Percentiles rank a stretch among this genome's conserved stretches.
phyloP scores from a whole-genome alignment of 2,329 filamentous ascomycete genomes.

The Aspergillus phoenicis region DNA sequence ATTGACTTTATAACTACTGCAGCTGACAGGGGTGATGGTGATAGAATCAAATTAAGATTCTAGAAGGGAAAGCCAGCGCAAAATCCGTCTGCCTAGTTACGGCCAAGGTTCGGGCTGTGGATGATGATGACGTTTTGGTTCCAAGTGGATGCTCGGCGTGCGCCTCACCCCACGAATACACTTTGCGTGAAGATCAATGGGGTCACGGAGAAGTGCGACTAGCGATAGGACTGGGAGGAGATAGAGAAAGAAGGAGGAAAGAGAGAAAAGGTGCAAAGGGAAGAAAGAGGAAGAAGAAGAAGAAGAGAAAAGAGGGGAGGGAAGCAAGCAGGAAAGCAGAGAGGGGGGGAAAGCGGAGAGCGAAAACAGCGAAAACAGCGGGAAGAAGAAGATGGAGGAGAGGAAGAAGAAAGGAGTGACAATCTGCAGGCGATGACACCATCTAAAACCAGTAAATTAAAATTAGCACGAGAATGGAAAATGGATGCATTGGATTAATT shows the following conservation, averaged over 20 bases:
- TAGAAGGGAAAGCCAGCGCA: conserved; percentile 3
- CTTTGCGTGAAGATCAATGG: not conserved
- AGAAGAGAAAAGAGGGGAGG: not conserved
- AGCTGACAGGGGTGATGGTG: not conserved
- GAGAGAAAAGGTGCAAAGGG: not conserved
- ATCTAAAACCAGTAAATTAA: not conserved
- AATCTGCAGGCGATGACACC: conserved; percentile 2
- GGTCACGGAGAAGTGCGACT: not conserved
- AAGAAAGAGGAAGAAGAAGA: not conserved
- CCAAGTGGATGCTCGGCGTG: conserved; percentile 11
- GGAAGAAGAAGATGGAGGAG: not conserved
- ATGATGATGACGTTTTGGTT: conserved; percentile 26
- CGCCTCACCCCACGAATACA: not conserved
- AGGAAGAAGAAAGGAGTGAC: not conserved
- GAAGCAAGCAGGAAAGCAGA: not conserved
- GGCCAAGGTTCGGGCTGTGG: conserved; percentile 7
- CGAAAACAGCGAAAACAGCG: not conserved
- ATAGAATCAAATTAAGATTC: not conserved
- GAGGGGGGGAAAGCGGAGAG: not conserved
- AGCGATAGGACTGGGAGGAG: not conserved
- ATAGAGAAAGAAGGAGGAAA: not conserved
- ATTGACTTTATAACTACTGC: conserved; percentile 7
- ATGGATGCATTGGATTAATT: too few relatives aligned
- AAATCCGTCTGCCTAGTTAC: conserved; percentile 38
- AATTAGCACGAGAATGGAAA: not conserved